A percentile compares a stretch with the other conserved stretches of the same genome.
Evolutionary conservation across 2,329 filamentous ascomycete species (phyloP).

Genomic region (Coniochaeta sp.): DNA sequence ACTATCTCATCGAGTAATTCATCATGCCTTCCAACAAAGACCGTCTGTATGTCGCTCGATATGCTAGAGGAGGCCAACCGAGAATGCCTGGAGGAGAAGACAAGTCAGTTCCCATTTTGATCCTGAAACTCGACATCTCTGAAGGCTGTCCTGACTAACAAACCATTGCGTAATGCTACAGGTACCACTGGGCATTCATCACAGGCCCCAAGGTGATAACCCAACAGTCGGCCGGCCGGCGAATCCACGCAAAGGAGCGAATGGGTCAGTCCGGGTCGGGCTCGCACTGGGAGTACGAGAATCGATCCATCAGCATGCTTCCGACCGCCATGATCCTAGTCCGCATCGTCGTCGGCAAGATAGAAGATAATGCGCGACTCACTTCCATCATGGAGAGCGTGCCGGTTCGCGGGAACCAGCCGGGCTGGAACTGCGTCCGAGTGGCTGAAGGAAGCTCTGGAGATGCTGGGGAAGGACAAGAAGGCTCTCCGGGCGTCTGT

Average conservation of each 20-base stretch:
- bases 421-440: background rate
- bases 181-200: conserved; percentile 22
- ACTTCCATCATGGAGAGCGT: background rate
- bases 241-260: background rate
- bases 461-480: background rate
- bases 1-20: too few relatives aligned
- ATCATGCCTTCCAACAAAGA: conserved; percentile 18
- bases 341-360: conserved; percentile 3
- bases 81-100: conserved; percentile 18
- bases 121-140: too few relatives aligned
- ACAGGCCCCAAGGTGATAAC: conserved; percentile 16
- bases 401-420: background rate
- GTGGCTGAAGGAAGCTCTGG: background rate
- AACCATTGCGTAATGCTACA: too few relatives aligned
- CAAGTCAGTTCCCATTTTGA: conserved; percentile 7
- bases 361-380: background rate
- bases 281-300: background rate
- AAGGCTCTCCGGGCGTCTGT: background rate
- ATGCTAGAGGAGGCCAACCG: conserved; percentile 15
- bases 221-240: background rate
- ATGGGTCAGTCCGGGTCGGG: background rate
- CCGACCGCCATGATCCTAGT: conserved; percentile 7
- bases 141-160: too few relatives aligned
- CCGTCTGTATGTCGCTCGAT: conserved; percentile 20
- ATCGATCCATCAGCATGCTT: conserved; percentile 6